Evolutionary conservation across 345 rosid species (phyloP).

Genomic region (Adansonia digitata): DNA sequence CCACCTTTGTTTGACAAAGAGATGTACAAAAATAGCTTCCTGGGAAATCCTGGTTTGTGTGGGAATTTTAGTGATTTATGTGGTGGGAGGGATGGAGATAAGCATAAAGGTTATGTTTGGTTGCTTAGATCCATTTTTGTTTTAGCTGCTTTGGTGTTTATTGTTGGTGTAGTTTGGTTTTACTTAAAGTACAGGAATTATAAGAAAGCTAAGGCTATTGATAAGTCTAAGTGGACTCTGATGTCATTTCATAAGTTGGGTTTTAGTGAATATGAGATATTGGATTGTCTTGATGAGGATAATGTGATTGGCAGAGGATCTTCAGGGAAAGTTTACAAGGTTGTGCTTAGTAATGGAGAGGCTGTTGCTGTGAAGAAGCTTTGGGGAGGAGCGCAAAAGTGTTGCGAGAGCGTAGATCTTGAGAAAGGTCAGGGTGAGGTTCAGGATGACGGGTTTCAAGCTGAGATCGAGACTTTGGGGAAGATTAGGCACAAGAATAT

Average conservation of each 20-base stretch:
- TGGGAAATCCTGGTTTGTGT: conserved; percentile 82
- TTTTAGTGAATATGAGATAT: conserved; percentile 83
- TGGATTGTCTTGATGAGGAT: conserved; percentile 83
- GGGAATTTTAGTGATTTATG: conserved; percentile 66
- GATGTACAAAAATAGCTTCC: conserved; percentile 59
- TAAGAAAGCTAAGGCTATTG: conserved; percentile 59
- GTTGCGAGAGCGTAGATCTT: conserved; percentile 37
- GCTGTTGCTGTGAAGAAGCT: conserved; percentile 90
- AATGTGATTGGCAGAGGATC: conserved; percentile 85
- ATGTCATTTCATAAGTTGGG: conserved; percentile 96
- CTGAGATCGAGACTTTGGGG: conserved; percentile 85
- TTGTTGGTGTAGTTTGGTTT: conserved; percentile 78
- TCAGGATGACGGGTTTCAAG: conserved; percentile 72
- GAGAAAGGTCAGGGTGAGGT: conserved; percentile 57
- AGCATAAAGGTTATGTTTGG: conserved; percentile 64
- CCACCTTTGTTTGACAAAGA: conserved; percentile 65
- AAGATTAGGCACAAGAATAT: conserved; percentile 98
- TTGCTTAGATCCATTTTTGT: conserved; percentile 63
- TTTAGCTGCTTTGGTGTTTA: conserved; percentile 59
- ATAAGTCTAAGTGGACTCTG: conserved; percentile 86
- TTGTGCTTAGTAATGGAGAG: conserved; percentile 71
- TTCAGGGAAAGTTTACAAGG: conserved; percentile 95
- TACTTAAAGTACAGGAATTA: conserved; percentile 64
- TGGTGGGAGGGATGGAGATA: conserved; percentile 36
- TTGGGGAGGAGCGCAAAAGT: conserved; percentile 67